Evolutionary conservation across 352 stramenopile genomes (phyloP), one percentile per base, ranked within the genome.

Genomic region (Globisporangium canariense): DNA sequence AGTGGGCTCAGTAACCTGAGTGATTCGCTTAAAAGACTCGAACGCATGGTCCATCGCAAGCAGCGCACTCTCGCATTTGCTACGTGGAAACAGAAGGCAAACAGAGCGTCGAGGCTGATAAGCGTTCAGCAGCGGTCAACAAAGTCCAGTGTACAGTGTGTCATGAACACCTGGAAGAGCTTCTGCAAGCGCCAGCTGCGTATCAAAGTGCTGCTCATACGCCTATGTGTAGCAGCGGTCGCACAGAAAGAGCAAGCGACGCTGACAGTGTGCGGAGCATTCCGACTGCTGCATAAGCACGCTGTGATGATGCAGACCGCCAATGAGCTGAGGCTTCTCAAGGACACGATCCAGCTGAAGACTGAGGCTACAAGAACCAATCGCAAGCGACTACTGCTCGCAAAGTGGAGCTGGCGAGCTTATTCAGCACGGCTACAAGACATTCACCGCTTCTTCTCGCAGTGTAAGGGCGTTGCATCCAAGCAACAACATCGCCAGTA

Each of bases 321-420:
- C 0, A 30, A 22, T 9, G 34, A 59, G 5, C 10, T 60, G 4
- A n/a, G 18, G 25, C 32, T 43, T 22, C 7, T 60, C 4, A 36
- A 40, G 10, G 13, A 20, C 10, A 16, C 45, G 1, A 16, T 34
- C n/a, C 10, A 47, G 1, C 56, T 6, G 3, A 36, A 63, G 6
- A 22, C 18, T 10, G 28, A 9, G 5, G 14, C 40, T 1, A 47
- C 10, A 10, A 3, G 10, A 13, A 20, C 3, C 11, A 40, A 30
- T 13, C 38, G 41, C 10, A 57, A 66, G 36, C 58, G 41, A 43
- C 49, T 82, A 34, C 6, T 38, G 6, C 43, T 87, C 0, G 68
- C 67, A 0, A 84, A 81, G 50, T 83, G 72, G 72, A 77, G 67
- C 16, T 91, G 82, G 82, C 68, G 65, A 56, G 74, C 78, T 8